phyloP scores from a whole-genome alignment of 1,139 yeast species.

The Suhomyces bribrorum region DNA sequence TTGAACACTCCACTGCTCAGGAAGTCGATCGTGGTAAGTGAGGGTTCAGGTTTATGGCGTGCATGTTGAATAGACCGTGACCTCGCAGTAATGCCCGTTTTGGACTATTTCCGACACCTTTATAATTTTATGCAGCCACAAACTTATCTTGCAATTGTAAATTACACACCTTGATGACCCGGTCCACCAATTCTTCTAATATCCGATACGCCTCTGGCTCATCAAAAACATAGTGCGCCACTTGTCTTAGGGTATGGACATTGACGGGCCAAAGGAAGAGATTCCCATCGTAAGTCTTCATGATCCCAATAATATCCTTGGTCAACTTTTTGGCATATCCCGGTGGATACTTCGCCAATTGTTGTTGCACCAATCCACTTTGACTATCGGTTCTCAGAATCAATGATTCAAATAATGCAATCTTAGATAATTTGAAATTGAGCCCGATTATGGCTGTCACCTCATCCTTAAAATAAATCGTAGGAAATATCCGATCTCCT shows the following conservation, averaged over 20 bases:
- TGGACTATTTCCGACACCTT: too few relatives aligned
- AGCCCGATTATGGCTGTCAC: constrained; percentile 35
- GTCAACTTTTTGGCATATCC: constrained; percentile 31
- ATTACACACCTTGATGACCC: constrained; percentile 21
- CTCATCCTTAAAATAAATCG: constrained; percentile 38
- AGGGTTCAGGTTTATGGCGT: too few relatives aligned
- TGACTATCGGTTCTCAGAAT: constrained; percentile 21
- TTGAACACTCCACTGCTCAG: too few relatives aligned
- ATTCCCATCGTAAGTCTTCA: constrained; percentile 38
- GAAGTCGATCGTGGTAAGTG: too few relatives aligned
- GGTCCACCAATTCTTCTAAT: constrained; percentile 28
- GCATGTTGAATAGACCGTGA: too few relatives aligned
- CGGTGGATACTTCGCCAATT: constrained; percentile 25
- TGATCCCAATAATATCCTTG: constrained; percentile 41
- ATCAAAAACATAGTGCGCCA: constrained; percentile 30
- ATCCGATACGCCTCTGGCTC: constrained; percentile 30
- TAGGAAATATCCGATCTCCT: constrained; percentile 27
- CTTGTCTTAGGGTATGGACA: constrained; percentile 35
- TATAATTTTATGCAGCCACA: neutral
- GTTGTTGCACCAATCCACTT: constrained; percentile 20
- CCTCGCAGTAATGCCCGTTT: too few relatives aligned
- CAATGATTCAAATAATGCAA: constrained; percentile 34
- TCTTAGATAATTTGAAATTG: constrained; percentile 33
- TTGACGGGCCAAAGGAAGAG: constrained; percentile 38
- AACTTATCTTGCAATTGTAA: constrained; percentile 8